phyloP scores from a whole-genome alignment of 805 yeast genomes.

The Saccharomycopsis oosterbeekiorum region DNA sequence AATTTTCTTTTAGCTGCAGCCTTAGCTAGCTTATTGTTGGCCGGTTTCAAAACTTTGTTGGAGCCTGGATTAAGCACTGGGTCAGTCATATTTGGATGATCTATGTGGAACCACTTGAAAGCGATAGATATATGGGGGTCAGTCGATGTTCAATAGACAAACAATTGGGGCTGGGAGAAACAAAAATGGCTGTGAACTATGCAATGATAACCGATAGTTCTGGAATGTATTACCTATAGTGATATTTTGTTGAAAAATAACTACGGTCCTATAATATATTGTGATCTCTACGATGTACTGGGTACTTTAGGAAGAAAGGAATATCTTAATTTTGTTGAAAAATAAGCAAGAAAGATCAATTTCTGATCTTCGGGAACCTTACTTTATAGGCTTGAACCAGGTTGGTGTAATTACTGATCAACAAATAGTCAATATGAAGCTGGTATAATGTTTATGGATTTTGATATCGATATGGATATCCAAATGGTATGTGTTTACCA shows the following conservation, averaged over 20 bases:
- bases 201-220: background rate
- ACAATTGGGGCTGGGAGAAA: background rate
- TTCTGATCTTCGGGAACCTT: background rate
- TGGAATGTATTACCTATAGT: background rate
- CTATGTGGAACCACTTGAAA: background rate
- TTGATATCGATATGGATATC: background rate
- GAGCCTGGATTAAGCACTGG: background rate
- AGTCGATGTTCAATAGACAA: background rate
- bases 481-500: background rate
- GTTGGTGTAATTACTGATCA: too few relatives aligned
- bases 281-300: background rate
- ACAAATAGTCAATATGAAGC: background rate
- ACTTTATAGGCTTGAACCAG: background rate
- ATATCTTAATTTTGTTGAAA: background rate
- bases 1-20: constrained; percentile 75
- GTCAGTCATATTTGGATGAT: background rate
- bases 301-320: background rate
- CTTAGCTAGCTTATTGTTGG: background rate
- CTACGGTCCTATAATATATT: background rate
- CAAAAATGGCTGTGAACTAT: background rate
- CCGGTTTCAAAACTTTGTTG: background rate
- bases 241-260: constrained; percentile 1
- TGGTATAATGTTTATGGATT: background rate
- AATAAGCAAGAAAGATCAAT: background rate
- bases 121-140: background rate